A percentile compares a stretch with the other conserved stretches of the same genome.
Conservation (phyloP, 495 filamentous ascomycete species). For the Jackrogersella minutella region DNA sequence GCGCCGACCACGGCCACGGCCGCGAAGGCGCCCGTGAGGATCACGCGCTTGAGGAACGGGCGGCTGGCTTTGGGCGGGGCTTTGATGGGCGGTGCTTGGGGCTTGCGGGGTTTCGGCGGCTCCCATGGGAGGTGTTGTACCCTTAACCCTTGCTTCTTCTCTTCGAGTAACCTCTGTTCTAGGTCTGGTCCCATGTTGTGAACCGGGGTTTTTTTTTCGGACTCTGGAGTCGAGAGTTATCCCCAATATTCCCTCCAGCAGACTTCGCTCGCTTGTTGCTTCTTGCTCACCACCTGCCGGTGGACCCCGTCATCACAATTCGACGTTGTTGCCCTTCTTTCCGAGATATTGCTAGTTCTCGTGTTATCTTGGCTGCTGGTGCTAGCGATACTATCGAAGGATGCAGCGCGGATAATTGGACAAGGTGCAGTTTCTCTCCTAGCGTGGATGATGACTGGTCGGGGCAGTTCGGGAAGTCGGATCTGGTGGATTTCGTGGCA, state of each 20-base stretch:
- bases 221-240: not conserved
- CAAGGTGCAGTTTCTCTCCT: not conserved
- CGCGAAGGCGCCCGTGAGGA: conserved; percentile 59
- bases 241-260: conserved; percentile 41
- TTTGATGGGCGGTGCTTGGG: not conserved
- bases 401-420: conserved; percentile 10
- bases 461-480: conserved; percentile 7
- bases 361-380: not conserved
- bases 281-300: not conserved
- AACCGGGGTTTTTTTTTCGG: not conserved
- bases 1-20: conserved; percentile 59
- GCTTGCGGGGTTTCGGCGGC: not conserved
- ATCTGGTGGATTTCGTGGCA: not conserved
- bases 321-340: not conserved
- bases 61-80: not conserved
- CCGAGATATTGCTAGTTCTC: not conserved
- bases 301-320: not conserved
- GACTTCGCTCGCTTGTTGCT: conserved; percentile 26
- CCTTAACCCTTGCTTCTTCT: not conserved
- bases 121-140: not conserved
- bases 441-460: not conserved
- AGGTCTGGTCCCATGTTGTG: too few species aligned
- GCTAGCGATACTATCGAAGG: conserved; percentile 4
- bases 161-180: too few species aligned
- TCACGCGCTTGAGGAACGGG: conserved; percentile 13